These are phyloP conservation scores for Xerocomellus chrysenteron DNA, from an alignment of 768 basidiomycete species.

Conservation along the genomic window DNA sequence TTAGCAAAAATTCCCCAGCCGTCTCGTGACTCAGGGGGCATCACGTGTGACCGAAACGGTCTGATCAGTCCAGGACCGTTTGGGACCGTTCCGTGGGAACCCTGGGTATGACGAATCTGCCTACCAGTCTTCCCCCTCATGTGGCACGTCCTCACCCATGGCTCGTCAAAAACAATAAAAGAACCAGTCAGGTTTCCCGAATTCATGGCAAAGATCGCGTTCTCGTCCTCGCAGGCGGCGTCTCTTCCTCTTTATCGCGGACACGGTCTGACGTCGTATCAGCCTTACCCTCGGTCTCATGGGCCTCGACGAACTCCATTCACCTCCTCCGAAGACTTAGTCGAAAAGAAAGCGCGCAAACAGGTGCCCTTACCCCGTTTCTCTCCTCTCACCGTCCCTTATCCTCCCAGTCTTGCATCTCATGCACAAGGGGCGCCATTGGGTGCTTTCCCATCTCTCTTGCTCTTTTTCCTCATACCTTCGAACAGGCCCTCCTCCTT, in stretches of 20 bases:
- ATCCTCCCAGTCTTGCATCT: slow-evolving; percentile 46
- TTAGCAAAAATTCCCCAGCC: no score
- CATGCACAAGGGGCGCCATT: slow-evolving; percentile 72
- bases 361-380: slow-evolving; percentile 42
- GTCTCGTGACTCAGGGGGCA: no score
- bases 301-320: slow-evolving; percentile 90
- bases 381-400: not conserved
- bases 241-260: slow-evolving; percentile 44
- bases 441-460: slow-evolving; percentile 56
- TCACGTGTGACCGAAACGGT: no score
- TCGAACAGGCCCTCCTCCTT: slow-evolving; percentile 72
- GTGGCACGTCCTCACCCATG: no score
- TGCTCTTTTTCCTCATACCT: not conserved
- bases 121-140: no score
- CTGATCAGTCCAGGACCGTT: no score
- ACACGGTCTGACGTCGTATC: not conserved
- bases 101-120: no score
- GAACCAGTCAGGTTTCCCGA: no score
- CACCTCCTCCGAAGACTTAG: slow-evolving; percentile 69
- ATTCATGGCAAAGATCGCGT: no score
- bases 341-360: slow-evolving; percentile 65
- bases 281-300: slow-evolving; percentile 90
- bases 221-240: slow-evolving; percentile 55
- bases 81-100: no score
- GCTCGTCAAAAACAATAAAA: no score